Evolutionary conservation across 257 asterid species (phyloP), one percentile per base, ranked within the genome.

Genomic region (Nicotiana noctiflora): DNA sequence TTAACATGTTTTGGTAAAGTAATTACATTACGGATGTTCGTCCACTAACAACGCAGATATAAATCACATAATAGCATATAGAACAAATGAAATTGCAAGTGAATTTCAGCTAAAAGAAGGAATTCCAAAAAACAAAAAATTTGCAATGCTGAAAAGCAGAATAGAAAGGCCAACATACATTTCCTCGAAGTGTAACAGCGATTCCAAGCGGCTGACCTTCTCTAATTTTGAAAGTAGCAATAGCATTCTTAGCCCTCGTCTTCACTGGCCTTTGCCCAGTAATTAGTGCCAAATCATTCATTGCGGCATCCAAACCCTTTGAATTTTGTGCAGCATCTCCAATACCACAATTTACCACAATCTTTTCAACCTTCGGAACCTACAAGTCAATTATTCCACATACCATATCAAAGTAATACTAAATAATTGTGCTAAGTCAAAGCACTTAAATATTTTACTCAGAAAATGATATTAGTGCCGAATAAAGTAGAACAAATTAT

Each of bases 251-350:
- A 59, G 98, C 98, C 82, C 99, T 90, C 1, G 97, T 96, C 90
- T 95, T 95, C 51, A 93, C 80, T 3, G 99, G 99, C 81, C 97
- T 92, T 81, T 94, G 99, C 75, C 97, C 99, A 40, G 97, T 94
- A 37, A 94, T 89, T 72, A 94, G 92, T 56, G 98, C 98, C 88
- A 96, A 84, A 62, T 96, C 97, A 81, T 90, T 96, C 86, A 96
- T 68, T 65, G 99, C 98, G 40, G 99, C 98, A 44, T 94, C 98
- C 89, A 94, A 88, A 74, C 98, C 99, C 90, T 94, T 94, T 0
- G 99, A 88, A 90, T 96, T 96, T 92, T 96, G 99, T n/a, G 98
- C 98, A 85, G 99, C 99, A 52, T 96, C 99, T 87, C 99, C 99
- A 82, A 96, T 91, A 74, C 99, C 98, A 84, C 99, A 94, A 83